These are phyloP conservation scores for Malassezia japonica DNA, from an alignment of 1,284 basidiomycete species.

Conservation along the genomic window DNA sequence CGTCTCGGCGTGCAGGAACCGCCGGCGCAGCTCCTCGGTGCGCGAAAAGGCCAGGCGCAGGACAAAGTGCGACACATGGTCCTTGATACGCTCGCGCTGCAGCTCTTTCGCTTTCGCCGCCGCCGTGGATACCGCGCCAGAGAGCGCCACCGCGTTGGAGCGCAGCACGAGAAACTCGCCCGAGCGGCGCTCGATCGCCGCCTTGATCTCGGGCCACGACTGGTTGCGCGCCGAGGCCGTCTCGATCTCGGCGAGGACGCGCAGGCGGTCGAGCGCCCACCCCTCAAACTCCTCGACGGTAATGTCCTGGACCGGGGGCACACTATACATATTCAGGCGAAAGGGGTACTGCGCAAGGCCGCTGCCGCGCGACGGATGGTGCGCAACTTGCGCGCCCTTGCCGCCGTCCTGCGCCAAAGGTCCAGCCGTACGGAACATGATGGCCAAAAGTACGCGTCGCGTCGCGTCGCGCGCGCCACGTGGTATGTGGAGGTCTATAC, in stretches of 20 bases:
- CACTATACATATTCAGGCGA: constrained; percentile 57
- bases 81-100: constrained; percentile 62
- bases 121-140: constrained; percentile 47
- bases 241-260: constrained; percentile 85
- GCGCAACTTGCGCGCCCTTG: constrained; percentile 19
- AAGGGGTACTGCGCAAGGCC: constrained; percentile 26
- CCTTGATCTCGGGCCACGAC: constrained; percentile 64
- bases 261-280: constrained; percentile 77
- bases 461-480: constrained; percentile 1
- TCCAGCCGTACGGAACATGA: constrained; percentile 17
- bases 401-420: not conserved
- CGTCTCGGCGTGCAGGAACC: constrained; percentile 82
- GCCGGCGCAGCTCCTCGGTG: constrained; percentile 77
- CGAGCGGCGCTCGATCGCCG: constrained; percentile 57
- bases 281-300: constrained; percentile 94
- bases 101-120: constrained; percentile 52
- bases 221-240: constrained; percentile 77
- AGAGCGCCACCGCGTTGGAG: constrained; percentile 53
- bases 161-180: constrained; percentile 65
- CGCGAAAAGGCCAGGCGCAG: constrained; percentile 88
- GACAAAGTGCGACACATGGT: constrained; percentile 90
- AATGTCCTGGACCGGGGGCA: constrained; percentile 77
- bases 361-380: constrained; percentile 20
- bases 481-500: constrained; percentile 7
- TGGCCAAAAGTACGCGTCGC: not conserved